Evolutionary conservation across 805 yeast species (phyloP).

Genomic region (Lipomyces oligophaga): DNA sequence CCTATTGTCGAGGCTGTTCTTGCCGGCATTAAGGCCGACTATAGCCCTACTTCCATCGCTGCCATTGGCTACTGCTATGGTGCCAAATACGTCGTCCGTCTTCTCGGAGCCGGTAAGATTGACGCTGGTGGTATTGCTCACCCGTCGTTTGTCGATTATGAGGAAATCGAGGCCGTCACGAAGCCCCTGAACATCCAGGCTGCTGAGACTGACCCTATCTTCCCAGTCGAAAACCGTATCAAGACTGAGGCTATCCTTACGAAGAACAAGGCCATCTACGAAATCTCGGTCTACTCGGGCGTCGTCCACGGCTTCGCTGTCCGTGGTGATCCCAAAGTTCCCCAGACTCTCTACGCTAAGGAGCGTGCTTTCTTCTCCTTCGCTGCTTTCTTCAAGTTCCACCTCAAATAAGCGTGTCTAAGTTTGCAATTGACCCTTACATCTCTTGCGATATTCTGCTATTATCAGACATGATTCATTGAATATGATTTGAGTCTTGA

Average conservation of each 20-base stretch:
- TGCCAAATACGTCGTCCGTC: constrained; percentile 62
- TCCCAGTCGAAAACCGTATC: constrained; percentile 60
- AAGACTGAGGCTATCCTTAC: constrained; percentile 56
- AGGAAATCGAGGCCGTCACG: constrained; percentile 59
- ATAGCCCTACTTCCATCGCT: constrained; percentile 49
- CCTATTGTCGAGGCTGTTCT: constrained; percentile 52
- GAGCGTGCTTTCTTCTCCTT: constrained; percentile 24
- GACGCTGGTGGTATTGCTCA: constrained; percentile 76
- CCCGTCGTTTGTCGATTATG: constrained; percentile 68
- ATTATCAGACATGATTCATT: no score
- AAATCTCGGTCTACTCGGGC: constrained; percentile 58
- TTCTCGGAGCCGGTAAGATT: constrained; percentile 41
- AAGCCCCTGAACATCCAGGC: constrained; percentile 69
- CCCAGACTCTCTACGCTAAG: constrained; percentile 24
- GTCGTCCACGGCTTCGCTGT: constrained; percentile 74
- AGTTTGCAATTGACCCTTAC: not conserved
- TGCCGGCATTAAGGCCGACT: constrained; percentile 43
- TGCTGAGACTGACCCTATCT: constrained; percentile 62
- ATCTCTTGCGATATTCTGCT: no score
- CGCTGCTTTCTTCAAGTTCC: constrained; percentile 20
- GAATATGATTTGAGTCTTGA: not conserved
- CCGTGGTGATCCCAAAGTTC: constrained; percentile 24
- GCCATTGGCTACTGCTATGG: constrained; percentile 83
- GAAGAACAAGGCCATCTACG: constrained; percentile 54
- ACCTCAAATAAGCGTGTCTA: constrained; percentile 12